These are phyloP conservation scores for Diplodia sapinea DNA, from an alignment of 2,329 filamentous ascomycete genomes.

Conservation along the genomic window DNA sequence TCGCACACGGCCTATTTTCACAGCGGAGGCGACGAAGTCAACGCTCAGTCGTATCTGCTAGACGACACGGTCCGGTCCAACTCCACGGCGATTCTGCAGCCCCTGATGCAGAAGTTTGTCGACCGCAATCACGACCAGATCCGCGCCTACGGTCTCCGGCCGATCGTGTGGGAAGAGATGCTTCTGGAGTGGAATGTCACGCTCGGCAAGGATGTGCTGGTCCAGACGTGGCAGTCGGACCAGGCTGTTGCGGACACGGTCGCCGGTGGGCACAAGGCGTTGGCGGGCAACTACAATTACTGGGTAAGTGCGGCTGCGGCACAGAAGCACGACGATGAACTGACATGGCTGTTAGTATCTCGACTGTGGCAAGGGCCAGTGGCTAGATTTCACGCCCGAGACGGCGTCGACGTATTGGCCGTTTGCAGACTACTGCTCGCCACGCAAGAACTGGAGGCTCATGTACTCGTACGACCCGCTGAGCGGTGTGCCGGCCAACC, in stretches of 20 bases:
- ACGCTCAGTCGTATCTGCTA: slow-evolving; percentile 69
- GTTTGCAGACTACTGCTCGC: slow-evolving; percentile 81
- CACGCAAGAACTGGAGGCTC: slow-evolving; percentile 79
- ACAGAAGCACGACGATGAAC: neutral
- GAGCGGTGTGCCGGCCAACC: slow-evolving; percentile 60
- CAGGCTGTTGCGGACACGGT: slow-evolving; percentile 66
- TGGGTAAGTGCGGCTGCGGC: slow-evolving; percentile 62
- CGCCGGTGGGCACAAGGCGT: slow-evolving; percentile 69
- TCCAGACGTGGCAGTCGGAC: slow-evolving; percentile 78
- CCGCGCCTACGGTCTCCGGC: slow-evolving; percentile 67
- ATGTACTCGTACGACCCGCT: slow-evolving; percentile 82
- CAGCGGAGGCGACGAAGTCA: slow-evolving; percentile 86
- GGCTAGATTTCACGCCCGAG: slow-evolving; percentile 72
- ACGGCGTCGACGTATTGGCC: slow-evolving; percentile 55
- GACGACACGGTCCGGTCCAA: slow-evolving; percentile 76
- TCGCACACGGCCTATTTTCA: slow-evolving; percentile 72
- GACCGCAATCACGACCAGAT: slow-evolving; percentile 72
- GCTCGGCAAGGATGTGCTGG: slow-evolving; percentile 71
- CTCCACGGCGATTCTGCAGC: slow-evolving; percentile 67
- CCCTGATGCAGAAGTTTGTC: slow-evolving; percentile 79
- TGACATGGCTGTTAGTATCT: slow-evolving; percentile 64
- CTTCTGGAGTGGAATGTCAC: slow-evolving; percentile 77
- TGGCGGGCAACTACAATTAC: slow-evolving; percentile 77
- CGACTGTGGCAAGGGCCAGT: slow-evolving; percentile 81
- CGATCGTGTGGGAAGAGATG: slow-evolving; percentile 90